These are phyloP conservation scores for Alloteropsis semialata DNA, from an alignment of 176 grass and related monocot species.

Conservation along the genomic window DNA sequence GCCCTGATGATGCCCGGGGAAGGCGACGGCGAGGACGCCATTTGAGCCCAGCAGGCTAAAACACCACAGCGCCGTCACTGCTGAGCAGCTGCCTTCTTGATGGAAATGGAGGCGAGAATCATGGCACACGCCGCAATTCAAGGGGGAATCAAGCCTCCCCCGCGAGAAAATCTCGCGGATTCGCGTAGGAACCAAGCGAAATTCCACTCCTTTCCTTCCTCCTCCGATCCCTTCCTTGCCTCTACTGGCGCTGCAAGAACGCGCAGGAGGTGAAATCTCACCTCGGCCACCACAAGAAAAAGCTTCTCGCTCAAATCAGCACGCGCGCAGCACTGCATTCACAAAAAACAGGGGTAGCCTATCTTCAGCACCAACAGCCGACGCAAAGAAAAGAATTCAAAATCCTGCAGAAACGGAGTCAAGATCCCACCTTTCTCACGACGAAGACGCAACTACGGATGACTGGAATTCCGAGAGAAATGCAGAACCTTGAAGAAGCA, in stretches of 20 bases:
- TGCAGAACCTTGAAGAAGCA: not conserved
- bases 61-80: not conserved
- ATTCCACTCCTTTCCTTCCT: not conserved
- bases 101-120: not conserved
- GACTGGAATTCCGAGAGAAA: not conserved
- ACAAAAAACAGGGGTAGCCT: not conserved
- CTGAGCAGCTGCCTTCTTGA: not conserved
- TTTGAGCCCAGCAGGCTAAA: constrained; percentile 19
- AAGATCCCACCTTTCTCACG: constrained; percentile 33
- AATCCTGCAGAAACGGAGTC: constrained; percentile 13
- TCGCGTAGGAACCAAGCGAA: constrained; percentile 10
- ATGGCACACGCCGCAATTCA: constrained; percentile 17
- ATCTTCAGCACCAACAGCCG: not conserved
- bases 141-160: not conserved
- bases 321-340: constrained; percentile 11
- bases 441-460: not conserved
- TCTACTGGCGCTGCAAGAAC: not conserved
- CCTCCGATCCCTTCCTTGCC: not conserved
- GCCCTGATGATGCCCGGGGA: constrained; percentile 35
- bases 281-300: not conserved
- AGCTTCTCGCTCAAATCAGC: constrained; percentile 11
- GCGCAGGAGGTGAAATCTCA: constrained; percentile 17
- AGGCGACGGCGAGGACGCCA: constrained; percentile 68
- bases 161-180: constrained; percentile 8
- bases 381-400: not conserved